These are phyloP conservation scores for Brassica rapa DNA, from an alignment of 345 rosid species.

Conservation along the genomic window DNA sequence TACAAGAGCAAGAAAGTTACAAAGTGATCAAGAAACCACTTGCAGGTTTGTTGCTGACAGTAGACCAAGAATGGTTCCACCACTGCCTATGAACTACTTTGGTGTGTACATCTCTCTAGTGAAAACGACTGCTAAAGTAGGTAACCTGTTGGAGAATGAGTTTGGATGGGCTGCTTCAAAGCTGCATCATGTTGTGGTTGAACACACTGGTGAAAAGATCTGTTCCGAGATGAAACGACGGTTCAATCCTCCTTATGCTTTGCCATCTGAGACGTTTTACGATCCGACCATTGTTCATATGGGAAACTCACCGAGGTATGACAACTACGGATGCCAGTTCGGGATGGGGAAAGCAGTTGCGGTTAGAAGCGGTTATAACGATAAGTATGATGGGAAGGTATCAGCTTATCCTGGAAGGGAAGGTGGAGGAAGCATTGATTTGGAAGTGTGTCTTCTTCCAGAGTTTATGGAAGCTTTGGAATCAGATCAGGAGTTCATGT, in stretches of 20 bases:
- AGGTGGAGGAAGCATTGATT: constrained; percentile 68
- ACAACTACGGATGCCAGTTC: constrained; percentile 70
- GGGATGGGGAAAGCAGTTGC: constrained; percentile 78
- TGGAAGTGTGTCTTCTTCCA: constrained; percentile 66
- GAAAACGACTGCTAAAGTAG: constrained; percentile 34
- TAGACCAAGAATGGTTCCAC: constrained; percentile 60
- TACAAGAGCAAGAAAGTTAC: constrained; percentile 49
- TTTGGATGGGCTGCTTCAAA: constrained; percentile 71
- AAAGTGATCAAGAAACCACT: constrained; percentile 41
- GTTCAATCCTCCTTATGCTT: constrained; percentile 39
- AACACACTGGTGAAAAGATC: constrained; percentile 43
- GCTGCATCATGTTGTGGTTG: constrained; percentile 52
- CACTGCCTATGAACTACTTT: constrained; percentile 49
- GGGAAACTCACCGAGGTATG: constrained; percentile 81
- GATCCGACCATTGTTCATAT: constrained; percentile 50
- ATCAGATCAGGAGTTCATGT: constrained; percentile 55
- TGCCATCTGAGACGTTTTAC: constrained; percentile 23
- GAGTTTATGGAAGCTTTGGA: constrained; percentile 62
- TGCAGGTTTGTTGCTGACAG: constrained; percentile 51
- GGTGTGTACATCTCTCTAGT: constrained; percentile 52
- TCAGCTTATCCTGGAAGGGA: constrained; percentile 61
- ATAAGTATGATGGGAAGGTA: constrained; percentile 70
- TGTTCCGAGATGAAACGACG: constrained; percentile 33
- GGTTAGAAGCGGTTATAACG: constrained; percentile 62
- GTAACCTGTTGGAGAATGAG: constrained; percentile 45